Conservation (phyloP, 192 early-diverging fungal species). For the Coemansia sp. region DNA sequence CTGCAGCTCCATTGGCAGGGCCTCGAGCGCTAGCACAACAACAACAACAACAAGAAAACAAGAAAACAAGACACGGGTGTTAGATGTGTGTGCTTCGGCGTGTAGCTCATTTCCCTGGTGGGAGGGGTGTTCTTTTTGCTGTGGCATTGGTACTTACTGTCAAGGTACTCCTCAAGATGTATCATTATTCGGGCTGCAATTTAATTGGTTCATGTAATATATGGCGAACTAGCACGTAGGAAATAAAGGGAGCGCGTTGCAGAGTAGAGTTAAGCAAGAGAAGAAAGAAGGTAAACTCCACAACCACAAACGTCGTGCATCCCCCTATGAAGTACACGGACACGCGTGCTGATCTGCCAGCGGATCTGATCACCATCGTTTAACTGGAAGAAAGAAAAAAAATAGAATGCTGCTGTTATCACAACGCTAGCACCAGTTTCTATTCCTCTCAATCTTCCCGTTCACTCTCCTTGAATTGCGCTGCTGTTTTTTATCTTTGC, state of each 20-base stretch:
- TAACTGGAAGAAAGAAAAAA: too few relatives aligned
- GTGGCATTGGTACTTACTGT: constrained; percentile 58
- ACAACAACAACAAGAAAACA: neutral
- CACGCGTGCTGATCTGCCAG: too few relatives aligned
- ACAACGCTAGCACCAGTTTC: too few relatives aligned
- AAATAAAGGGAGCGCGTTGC: neutral
- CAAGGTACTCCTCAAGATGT: constrained; percentile 89
- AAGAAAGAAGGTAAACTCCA: neutral
- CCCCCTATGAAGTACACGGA: neutral
- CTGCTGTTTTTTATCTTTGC: too few relatives aligned
- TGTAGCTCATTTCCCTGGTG: neutral
- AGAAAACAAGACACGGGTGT: neutral
- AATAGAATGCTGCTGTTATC: too few relatives aligned
- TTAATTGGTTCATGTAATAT: neutral
- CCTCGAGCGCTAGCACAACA: constrained; percentile 64
- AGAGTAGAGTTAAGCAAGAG: neutral
- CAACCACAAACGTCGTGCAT: neutral
- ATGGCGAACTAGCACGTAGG: neutral
- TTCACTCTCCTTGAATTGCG: too few relatives aligned
- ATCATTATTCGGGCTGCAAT: constrained; percentile 27
- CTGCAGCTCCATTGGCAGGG: constrained; percentile 73
- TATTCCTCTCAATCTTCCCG: too few relatives aligned
- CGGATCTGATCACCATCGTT: too few relatives aligned
- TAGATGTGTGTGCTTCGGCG: neutral
- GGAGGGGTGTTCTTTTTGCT: neutral